Evolutionary conservation across 331 rosid species (phyloP).

Genomic region (Acacia pycnantha): DNA sequence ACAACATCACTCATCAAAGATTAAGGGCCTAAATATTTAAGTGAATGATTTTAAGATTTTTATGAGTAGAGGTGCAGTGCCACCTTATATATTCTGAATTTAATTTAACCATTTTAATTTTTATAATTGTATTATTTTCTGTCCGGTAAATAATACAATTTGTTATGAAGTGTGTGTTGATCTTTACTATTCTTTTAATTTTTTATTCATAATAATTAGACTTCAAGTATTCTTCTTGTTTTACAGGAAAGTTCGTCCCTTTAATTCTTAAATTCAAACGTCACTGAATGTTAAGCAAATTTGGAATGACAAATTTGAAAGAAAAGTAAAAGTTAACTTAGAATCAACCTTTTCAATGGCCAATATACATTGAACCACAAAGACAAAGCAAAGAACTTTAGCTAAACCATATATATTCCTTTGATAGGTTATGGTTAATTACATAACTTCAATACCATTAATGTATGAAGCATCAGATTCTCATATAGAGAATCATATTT

Average conservation of each 20-base stretch:
- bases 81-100: constrained; percentile 5
- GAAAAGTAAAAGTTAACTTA: background rate
- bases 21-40: too few species aligned
- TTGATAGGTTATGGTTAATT: background rate
- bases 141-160: too few species aligned
- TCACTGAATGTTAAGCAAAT: background rate
- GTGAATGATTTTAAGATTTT: background rate
- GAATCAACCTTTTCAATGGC: background rate
- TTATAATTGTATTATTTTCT: too few species aligned
- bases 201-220: too few species aligned
- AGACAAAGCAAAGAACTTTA: constrained; percentile 25
- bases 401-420: constrained; percentile 30
- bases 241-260: background rate
- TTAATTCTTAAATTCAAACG: background rate
- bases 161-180: too few species aligned
- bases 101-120: too few species aligned
- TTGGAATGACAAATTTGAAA: background rate
- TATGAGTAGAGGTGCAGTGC: constrained; percentile 1
- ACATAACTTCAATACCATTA: background rate
- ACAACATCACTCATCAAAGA: too few species aligned
- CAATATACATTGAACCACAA: background rate
- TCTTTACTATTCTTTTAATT: background rate
- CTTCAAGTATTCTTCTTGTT: background rate
- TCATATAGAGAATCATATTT: background rate
- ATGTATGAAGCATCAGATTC: background rate